Base-by-base conservation (phyloP, 2,329 filamentous ascomycete species). In the Fusarium nodosum region DNA sequence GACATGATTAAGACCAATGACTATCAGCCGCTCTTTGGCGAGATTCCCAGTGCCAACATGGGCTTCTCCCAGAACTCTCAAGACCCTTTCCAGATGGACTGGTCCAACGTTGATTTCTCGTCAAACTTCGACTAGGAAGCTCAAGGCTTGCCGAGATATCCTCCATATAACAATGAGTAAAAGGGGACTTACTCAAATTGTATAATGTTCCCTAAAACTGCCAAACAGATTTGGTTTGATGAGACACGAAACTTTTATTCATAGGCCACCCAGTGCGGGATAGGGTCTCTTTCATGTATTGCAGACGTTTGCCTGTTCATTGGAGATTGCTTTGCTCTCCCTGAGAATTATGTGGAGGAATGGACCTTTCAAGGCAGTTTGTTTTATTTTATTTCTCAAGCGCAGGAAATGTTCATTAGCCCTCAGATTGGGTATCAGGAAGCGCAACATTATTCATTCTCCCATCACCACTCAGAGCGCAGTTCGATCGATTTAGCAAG, bases 31-130 rank as follows among this genome's bases (percentile, higher is more conserved):
- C 79, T 88, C 4, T 88, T 88, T 64, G 81, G 79, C 15, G 82
- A 86, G 39, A 75, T 86, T 6, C 82, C 85, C 4, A 87, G 84
- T 66, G 78, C 85, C 34, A 80, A 82, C 45, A 77, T 84, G 39
- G 84, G 84, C 26, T 87, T 84, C 72, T 85, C 82, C 5, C 86
- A 88, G 70, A 79, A 79, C 16, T 83, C 82, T 5, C 84, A 85
- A 55, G 85, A 87, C 45, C 78, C 87, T 22, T 83, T 85, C 60
- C 75, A 78, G n/a, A 75, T 83, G 59, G 82, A 85, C 50, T 84
- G 83, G 81, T 72, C 72, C n/a, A 75, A 70, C 53, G 63, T 79
- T 64, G 76, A 79, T 50, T 79, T 77, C 66, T 72, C 71, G 46
- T 73, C 73, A 44, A 65, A 68, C 44, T 79, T 79, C 41, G 76